phyloP scores from a whole-genome alignment of 352 stramenopile genomes.

The Globisporangium lucens region DNA sequence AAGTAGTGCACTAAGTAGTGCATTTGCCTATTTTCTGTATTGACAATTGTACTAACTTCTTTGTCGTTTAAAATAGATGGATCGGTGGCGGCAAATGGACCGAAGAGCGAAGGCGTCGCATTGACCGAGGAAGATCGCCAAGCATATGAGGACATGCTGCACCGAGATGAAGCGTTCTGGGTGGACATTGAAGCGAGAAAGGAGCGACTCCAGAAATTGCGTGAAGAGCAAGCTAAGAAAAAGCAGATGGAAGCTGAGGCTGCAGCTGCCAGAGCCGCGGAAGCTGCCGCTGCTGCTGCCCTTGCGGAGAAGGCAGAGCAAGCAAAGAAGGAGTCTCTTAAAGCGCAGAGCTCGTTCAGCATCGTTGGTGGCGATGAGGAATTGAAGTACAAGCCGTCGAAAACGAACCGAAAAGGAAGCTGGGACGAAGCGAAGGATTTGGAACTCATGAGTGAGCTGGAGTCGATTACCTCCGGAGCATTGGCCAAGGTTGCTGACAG shows the following conservation, averaged over 20 bases:
- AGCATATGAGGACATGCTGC: slow-evolving; percentile 87
- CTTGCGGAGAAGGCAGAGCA: slow-evolving; percentile 33
- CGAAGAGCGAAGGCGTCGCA: slow-evolving; percentile 67
- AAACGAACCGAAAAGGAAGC: slow-evolving; percentile 60
- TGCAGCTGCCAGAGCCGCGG: slow-evolving; percentile 32
- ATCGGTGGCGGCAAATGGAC: slow-evolving; percentile 16
- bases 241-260: slow-evolving; percentile 58
- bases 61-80: slow-evolving; percentile 10
- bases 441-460: slow-evolving; percentile 81
- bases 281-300: slow-evolving; percentile 31
- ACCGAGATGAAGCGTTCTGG: slow-evolving; percentile 85
- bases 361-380: slow-evolving; percentile 72
- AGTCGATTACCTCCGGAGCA: slow-evolving; percentile 66
- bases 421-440: slow-evolving; percentile 87
- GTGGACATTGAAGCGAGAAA: slow-evolving; percentile 82
- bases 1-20: not conserved
- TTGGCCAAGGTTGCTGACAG: slow-evolving; percentile 41
- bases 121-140: slow-evolving; percentile 80
- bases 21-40: not conserved
- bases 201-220: slow-evolving; percentile 60
- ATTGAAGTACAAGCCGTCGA: slow-evolving; percentile 23
- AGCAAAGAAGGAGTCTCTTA: slow-evolving; percentile 29
- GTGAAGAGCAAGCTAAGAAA: slow-evolving; percentile 68
- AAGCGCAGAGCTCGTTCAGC: slow-evolving; percentile 65
- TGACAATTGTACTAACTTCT: not conserved